A percentile compares a stretch with the other conserved stretches of the same genome.
Evolutionary conservation across 345 rosid genomes (phyloP).

Genomic region (Eucalyptus fibrosa): DNA sequence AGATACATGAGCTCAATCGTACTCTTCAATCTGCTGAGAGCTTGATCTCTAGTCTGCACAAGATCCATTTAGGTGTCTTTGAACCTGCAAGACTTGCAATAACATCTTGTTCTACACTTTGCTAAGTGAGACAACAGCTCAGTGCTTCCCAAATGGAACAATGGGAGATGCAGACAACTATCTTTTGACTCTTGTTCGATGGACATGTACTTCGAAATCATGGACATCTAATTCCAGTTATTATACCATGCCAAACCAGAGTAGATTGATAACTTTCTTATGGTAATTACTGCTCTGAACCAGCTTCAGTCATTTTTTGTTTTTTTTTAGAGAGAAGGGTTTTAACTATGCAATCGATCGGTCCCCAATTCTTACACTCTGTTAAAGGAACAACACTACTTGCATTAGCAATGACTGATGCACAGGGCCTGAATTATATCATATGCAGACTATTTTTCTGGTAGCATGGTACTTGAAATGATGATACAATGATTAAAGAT

Average conservation of each 20-base stretch:
- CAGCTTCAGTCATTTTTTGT: background rate
- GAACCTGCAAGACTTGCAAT: background rate
- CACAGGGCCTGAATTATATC: background rate
- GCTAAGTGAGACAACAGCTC: background rate
- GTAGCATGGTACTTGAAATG: background rate
- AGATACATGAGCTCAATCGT: conserved; percentile 56
- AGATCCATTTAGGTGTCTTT: background rate
- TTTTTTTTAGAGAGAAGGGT: background rate
- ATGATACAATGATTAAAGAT: background rate
- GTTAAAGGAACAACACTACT: background rate
- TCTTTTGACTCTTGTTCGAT: background rate
- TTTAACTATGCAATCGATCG: background rate
- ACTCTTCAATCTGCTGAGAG: conserved; percentile 71
- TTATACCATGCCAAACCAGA: background rate
- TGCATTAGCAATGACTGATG: background rate
- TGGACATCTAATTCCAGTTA: background rate
- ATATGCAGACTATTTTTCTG: background rate
- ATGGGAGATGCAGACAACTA: background rate
- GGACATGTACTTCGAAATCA: background rate
- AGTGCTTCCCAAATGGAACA: background rate
- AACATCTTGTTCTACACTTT: background rate
- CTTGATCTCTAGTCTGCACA: conserved; percentile 53
- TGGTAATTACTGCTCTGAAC: background rate
- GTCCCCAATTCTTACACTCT: background rate
- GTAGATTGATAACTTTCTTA: background rate